Evolutionary conservation across 441 rosid genomes (phyloP), one percentile per base, ranked within the genome.

Genomic region (Pelargonium australe): DNA sequence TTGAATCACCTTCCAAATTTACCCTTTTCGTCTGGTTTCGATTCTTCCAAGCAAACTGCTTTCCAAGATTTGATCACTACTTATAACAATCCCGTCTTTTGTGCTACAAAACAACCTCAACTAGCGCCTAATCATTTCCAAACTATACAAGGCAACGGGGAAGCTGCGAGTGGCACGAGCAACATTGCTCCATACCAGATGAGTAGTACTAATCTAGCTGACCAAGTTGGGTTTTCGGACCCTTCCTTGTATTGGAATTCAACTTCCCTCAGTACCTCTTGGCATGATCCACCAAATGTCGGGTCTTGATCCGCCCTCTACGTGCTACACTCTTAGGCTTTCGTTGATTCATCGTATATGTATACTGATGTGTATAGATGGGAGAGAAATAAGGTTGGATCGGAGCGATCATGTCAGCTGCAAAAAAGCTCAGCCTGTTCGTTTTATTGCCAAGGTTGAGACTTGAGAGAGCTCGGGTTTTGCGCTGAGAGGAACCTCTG

Each of bases 371-470:
- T 28, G 34, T 28, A n/a, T 14, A 12, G 16, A 49, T 14, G 16
- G 2, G 16, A 14, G 13, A n/a, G 13, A n/a, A 51, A 2, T n/a
- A 20, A 55, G n/a, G 7, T 55, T 55, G 61, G 61, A 55, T 55
- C 17, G 61, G 63, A 58, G 63, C 3, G 63, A 58, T 58, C 63
- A 58, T 58, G 63, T 58, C 63, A 58, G 63, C 63, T 7, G 63
- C 63, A 20, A 58, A 19, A 19, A 58, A 55, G 31, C 23, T 58
- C 28, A 58, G 63, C 63, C 63, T 19, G 9, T 19, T 58, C 7
- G 25, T 58, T 58, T 58, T 58, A 58, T 58, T 19, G 23, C 63
- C 28, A 7, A 58, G 28, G 63, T 58, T 58, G 28, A 19, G 17
- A 53, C 31, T 25, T 25, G 31, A 25, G 31, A 25, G 37, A 34